A percentile compares a stretch with the other conserved stretches of the same genome.
These are phyloP conservation scores for Calonectria naviculata DNA, from an alignment of 2,329 filamentous ascomycete genomes.

Conservation along the genomic window DNA sequence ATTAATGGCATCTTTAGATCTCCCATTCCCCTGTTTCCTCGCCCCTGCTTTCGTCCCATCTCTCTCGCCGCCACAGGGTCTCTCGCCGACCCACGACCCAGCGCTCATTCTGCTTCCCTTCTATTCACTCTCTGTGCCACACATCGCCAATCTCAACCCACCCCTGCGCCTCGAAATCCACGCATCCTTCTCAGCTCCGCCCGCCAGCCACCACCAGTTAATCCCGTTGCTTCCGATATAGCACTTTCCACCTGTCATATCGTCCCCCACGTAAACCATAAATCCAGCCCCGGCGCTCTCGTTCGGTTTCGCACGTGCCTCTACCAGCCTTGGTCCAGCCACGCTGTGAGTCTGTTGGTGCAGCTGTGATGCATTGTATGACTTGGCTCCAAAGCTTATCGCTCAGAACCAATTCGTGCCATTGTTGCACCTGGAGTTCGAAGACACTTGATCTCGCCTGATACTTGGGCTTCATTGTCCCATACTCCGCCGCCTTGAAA, in stretches of 20 bases:
- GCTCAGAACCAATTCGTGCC: background rate
- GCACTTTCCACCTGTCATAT: background rate
- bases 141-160: background rate
- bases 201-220: constrained; percentile 7
- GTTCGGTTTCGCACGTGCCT: background rate
- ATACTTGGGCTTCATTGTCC: constrained; percentile 6
- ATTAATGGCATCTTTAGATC: background rate
- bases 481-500: constrained; percentile 1
- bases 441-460: background rate
- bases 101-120: too few species aligned
- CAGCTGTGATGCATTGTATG: background rate
- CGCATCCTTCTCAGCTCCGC: constrained; percentile 13
- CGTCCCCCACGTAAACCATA: constrained; percentile 1
- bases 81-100: background rate
- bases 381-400: background rate
- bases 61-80: background rate
- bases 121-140: background rate
- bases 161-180: constrained; percentile 20
- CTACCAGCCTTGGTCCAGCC: background rate
- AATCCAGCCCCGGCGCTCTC: background rate
- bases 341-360: background rate
- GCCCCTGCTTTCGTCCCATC: constrained; percentile 2
- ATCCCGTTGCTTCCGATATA: constrained; percentile 13
- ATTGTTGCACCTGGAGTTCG: background rate
- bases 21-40: background rate